A percentile compares a stretch with the other conserved stretches of the same genome.
Conservation (phyloP, 2,329 filamentous ascomycete species). For the Graphiopsis chlorocephala region DNA sequence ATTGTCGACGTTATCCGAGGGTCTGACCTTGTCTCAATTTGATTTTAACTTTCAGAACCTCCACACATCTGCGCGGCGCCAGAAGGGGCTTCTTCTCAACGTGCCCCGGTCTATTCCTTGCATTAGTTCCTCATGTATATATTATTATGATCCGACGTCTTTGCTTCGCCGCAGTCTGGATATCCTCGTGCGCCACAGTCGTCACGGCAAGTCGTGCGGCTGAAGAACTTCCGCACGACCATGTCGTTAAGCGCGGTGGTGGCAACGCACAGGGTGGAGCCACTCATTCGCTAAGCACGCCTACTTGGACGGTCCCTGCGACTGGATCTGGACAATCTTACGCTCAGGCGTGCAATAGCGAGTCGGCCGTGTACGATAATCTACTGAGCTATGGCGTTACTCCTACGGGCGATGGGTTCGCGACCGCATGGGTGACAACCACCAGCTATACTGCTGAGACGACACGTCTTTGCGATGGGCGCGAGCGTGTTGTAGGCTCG, state of each 20-base stretch:
- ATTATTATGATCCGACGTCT: background rate
- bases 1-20: background rate
- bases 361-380: slow-evolving; percentile 4
- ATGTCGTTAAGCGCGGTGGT: background rate
- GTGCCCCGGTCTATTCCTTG: background rate
- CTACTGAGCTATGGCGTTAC: slow-evolving; percentile 13
- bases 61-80: background rate
- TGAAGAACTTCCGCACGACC: background rate
- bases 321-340: slow-evolving; percentile 12
- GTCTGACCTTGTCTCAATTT: background rate
- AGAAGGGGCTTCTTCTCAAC: background rate
- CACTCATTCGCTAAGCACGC: background rate
- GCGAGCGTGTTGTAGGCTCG: slow-evolving; percentile 5
- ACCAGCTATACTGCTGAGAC: slow-evolving; percentile 5
- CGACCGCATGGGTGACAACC: background rate
- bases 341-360: slow-evolving; percentile 5
- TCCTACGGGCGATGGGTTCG: background rate
- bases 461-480: slow-evolving; percentile 11
- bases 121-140: background rate
- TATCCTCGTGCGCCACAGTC: background rate
- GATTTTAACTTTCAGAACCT: background rate
- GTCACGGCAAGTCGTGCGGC: background rate
- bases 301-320: slow-evolving; percentile 11
- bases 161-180: background rate
- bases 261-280: slow-evolving; percentile 3